Evolutionary conservation across 2,329 filamentous ascomycete species (phyloP).

Genomic region (Colletotrichum sp.): DNA sequence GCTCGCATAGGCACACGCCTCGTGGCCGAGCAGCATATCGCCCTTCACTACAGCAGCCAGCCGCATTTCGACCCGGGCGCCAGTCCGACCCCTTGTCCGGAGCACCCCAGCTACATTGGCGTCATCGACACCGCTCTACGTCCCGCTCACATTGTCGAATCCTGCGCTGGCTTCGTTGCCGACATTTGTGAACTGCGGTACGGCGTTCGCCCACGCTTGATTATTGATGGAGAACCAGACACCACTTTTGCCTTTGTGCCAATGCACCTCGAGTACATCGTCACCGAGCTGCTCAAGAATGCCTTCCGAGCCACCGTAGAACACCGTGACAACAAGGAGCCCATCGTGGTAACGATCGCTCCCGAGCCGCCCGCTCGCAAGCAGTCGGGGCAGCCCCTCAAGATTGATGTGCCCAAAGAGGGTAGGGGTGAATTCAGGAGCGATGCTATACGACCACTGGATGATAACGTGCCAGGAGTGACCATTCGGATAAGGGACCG

Average conservation of each 20-base stretch:
- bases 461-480: constrained; percentile 77
- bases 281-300: constrained; percentile 96
- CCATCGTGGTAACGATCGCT: constrained; percentile 91
- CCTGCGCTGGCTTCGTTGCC: constrained; percentile 87
- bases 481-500: constrained; percentile 95
- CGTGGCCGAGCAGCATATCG: constrained; percentile 96
- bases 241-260: constrained; percentile 94
- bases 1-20: constrained; percentile 92
- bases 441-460: constrained; percentile 59
- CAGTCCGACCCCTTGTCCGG: constrained; percentile 53
- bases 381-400: constrained; percentile 27
- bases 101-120: constrained; percentile 77
- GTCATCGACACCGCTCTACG: constrained; percentile 91
- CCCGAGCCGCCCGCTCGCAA: constrained; percentile 57
- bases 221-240: constrained; percentile 83
- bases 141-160: constrained; percentile 80
- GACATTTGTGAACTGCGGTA: constrained; percentile 98
- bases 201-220: constrained; percentile 79
- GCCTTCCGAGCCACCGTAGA: constrained; percentile 94
- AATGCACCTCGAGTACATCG: constrained; percentile 95
- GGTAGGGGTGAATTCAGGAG: constrained; percentile 44
- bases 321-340: constrained; percentile 76
- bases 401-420: constrained; percentile 38
- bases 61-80: constrained; percentile 67
- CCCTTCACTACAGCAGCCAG: constrained; percentile 75